Evolutionary conservation across 768 basidiomycete genomes (phyloP).

Genomic region (Rhodosporidiobolus odoratus): DNA sequence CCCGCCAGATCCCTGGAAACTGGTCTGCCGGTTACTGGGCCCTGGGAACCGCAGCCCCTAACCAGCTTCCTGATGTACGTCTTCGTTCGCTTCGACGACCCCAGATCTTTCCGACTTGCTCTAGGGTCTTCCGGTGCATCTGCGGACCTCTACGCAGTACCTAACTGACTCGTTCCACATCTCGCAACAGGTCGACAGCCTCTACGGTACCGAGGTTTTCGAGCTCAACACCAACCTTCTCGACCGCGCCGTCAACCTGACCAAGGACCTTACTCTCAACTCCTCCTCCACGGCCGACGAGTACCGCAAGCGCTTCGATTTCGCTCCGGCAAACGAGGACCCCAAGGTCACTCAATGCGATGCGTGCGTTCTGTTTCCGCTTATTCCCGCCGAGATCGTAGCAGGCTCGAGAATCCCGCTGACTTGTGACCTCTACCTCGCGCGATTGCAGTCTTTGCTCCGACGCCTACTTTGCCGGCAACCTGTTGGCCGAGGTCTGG

Average conservation of each 20-base stretch:
- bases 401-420: neutral
- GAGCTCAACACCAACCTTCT: slow-evolving; percentile 52
- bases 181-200: slow-evolving; percentile 10
- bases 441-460: slow-evolving; percentile 3
- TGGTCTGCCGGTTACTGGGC: slow-evolving; percentile 49
- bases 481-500: slow-evolving; percentile 47
- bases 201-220: slow-evolving; percentile 54
- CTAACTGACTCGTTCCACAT: neutral
- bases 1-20: slow-evolving; percentile 49
- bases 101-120: too few species aligned
- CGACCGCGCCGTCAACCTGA: slow-evolving; percentile 44
- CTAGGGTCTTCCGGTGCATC: too few species aligned
- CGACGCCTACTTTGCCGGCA: slow-evolving; percentile 49
- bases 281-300: slow-evolving; percentile 45
- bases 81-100: too few species aligned
- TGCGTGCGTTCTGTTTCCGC: slow-evolving; percentile 33
- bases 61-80: slow-evolving; percentile 16
- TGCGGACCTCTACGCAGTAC: too few species aligned
- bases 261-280: slow-evolving; percentile 45
- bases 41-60: slow-evolving; percentile 14
- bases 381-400: neutral
- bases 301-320: slow-evolving; percentile 47
- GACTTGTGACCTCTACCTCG: neutral
- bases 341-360: slow-evolving; percentile 48
- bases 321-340: slow-evolving; percentile 44